Conservation (phyloP, 106 monocot genomes). For the Alisma plantagoaquatica region DNA sequence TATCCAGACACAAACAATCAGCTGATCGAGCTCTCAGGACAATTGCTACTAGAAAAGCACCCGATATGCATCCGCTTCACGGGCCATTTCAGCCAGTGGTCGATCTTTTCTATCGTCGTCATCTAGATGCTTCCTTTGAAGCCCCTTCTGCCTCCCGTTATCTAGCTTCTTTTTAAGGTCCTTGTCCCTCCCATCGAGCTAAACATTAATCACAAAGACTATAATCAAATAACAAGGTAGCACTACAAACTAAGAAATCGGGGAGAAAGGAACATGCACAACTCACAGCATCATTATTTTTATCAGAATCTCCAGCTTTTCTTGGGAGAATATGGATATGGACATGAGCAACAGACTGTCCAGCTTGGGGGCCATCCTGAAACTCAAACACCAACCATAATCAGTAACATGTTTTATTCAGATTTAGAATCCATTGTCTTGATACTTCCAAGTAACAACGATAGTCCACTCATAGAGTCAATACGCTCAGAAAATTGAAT, state of each 20-base stretch:
- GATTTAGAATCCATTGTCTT: no score
- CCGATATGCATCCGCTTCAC: not conserved
- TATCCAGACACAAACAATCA: no score
- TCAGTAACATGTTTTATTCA: no score
- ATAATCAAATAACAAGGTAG: not conserved
- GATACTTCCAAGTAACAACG: no score
- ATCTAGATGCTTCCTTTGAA: no score
- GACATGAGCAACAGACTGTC: constrained; percentile 91
- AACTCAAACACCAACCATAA: no score
- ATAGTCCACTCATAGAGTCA: no score
- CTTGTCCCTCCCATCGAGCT: constrained; percentile 76
- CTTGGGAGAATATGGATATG: constrained; percentile 92
- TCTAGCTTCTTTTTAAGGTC: constrained; percentile 1
- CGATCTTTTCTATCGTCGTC: no score
- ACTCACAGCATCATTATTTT: constrained; percentile 91
- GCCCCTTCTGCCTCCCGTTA: not conserved
- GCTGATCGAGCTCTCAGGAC: no score
- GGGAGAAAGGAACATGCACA: constrained; percentile 28
- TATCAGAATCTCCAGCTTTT: constrained; percentile 76
- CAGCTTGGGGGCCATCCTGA: constrained; percentile 95
- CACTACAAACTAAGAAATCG: not conserved
- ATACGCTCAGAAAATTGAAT: no score
- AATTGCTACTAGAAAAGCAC: not conserved
- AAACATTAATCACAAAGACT: not conserved
- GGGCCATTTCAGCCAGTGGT: not conserved